Percentiles rank a stretch among this genome's conserved stretches.
Evolutionary conservation across 2,329 filamentous ascomycete genomes (phyloP).

Genomic region (Apiospora koreana): DNA sequence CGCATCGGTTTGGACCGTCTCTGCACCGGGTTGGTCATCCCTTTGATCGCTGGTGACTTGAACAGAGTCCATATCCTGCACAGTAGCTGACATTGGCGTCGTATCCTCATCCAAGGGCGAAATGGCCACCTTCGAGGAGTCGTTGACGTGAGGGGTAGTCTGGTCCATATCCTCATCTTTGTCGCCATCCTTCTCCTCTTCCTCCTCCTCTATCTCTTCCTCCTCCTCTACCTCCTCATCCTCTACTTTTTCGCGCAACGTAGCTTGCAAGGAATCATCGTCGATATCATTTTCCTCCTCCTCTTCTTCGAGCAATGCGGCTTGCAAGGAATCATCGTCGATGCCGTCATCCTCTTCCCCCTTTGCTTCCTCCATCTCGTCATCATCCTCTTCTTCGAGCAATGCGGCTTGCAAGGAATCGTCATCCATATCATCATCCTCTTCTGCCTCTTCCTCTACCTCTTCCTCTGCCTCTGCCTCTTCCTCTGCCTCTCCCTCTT

Average conservation of each 20-base stretch:
- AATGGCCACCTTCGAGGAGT: background rate
- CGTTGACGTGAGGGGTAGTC: background rate
- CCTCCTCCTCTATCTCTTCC: background rate
- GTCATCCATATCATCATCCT: background rate
- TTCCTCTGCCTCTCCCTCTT: background rate
- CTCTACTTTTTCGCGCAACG: too few relatives aligned
- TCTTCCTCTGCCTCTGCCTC: background rate
- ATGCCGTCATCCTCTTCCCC: background rate
- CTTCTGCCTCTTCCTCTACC: background rate
- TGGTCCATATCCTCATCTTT: background rate
- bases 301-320: constrained; percentile 1
- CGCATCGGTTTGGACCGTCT: background rate
- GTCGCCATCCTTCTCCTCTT: background rate
- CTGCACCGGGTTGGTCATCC: background rate
- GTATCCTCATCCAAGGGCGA: background rate
- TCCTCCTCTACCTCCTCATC: background rate
- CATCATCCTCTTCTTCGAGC: background rate
- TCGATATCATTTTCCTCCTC: background rate
- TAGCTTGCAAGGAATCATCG: background rate
- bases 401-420: background rate
- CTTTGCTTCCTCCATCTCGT: background rate
- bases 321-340: background rate
- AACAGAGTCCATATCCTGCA: background rate
- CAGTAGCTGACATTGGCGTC: background rate
- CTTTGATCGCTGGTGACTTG: background rate